Base-by-base conservation (phyloP, 805 yeast genomes). In the Pachysolen tannophilus region DNA sequence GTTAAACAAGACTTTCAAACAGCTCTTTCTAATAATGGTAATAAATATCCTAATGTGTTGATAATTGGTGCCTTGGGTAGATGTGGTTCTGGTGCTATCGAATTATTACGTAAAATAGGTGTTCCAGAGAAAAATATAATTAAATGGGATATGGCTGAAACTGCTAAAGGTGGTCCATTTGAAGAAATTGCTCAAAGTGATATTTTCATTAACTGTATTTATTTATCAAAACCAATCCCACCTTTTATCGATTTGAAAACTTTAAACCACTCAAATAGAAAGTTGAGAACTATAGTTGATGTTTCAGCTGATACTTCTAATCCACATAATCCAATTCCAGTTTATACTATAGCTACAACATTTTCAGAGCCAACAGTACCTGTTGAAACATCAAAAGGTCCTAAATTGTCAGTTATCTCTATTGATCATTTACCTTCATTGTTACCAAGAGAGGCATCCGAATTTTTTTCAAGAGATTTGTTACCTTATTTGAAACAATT, bases 281-380 rank as follows among this genome's bases (percentile, higher is more conserved):
- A 71, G 45, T 73, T 92, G 55, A 76, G 90, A 60, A 85, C 94
- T 13, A 86, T 92, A 42, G 97, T 92, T 35, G 99, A 92, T 60
- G 99, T 92, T 39, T 84, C 95, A 34, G 98, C 98, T 38, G 99
- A 92, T 64, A 92, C 97, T 32, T 92, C 98, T 37, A 92, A 92
- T 61, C 97, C 97, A 42, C 90, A 87, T 69, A 92, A 92, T 66
- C 99, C 99, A 39, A 75, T 92, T 40, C 98, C 99, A 42, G 90
- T 92, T 36, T 94, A 92, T 61, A 67, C 76, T 17, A 69, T 85
- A 46, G 94, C 95, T 38, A 90, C 98, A 20, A 87, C 81, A 6
- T 92, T 92, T 68, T 73, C 75, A 45, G 75, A 85, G 49, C 99
- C 98, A 45, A 88, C 96, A 3, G 97, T 85, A 30, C 59, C 62